A percentile compares a stretch with the other conserved stretches of the same genome.
These are phyloP conservation scores for Backusella tuberculispora DNA, from an alignment of 192 early-diverging fungal genomes.

Conservation along the genomic window DNA sequence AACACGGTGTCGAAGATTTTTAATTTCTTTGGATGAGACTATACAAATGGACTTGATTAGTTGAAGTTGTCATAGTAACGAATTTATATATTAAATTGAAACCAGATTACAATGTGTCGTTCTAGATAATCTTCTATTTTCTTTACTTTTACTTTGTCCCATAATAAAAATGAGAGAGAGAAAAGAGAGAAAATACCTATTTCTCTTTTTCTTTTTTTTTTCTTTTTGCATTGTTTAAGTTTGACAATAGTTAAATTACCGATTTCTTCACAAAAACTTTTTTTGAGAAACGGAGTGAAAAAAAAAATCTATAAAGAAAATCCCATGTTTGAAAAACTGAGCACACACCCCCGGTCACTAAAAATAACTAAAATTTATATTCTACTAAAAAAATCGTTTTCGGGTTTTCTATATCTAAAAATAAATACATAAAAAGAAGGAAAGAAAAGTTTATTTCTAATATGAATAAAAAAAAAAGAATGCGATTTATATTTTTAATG, in stretches of 20 bases:
- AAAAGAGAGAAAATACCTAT: constrained; percentile 1
- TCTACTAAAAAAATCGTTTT: too few relatives aligned
- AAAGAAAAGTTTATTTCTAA: not conserved
- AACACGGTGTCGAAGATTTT: constrained; percentile 52
- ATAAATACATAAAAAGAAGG: not conserved
- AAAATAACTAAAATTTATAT: too few relatives aligned
- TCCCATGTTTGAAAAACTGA: not conserved
- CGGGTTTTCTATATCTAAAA: not conserved
- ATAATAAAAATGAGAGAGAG: constrained; percentile 28
- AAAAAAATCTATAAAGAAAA: too few relatives aligned
- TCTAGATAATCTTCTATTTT: constrained; percentile 51
- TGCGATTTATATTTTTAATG: constrained; percentile 2
- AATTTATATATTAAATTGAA: not conserved
- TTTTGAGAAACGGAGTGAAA: not conserved
- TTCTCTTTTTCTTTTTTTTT: constrained; percentile 9
- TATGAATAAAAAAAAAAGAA: not conserved
- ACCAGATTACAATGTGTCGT: constrained; percentile 51
- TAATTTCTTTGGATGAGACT: constrained; percentile 56
- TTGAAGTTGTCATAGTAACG: not conserved
- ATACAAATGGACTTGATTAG: not conserved
- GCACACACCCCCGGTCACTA: not conserved
- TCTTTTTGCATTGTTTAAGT: not conserved
- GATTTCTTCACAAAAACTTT: not conserved
- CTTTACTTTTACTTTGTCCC: constrained; percentile 59
- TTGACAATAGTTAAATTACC: not conserved